Conservation (phyloP, 305 asterid species). For the Ilex paraguariensis region DNA sequence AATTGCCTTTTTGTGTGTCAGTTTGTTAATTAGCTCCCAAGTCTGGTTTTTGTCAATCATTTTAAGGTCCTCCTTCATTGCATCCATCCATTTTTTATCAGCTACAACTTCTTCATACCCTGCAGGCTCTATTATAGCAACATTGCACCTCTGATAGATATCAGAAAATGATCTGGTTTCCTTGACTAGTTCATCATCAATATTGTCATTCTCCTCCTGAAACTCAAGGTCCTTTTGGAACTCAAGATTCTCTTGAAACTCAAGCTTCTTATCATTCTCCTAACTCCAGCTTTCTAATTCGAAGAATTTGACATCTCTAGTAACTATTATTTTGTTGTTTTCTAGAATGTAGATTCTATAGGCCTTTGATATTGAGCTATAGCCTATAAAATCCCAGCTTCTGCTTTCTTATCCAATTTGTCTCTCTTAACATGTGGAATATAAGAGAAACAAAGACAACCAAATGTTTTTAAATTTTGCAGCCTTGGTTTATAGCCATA, state of each 20-base stretch:
- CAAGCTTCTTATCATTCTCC: not conserved
- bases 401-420: no score
- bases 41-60: no score
- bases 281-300: not conserved
- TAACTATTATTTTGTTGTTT: not conserved
- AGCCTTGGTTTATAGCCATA: not conserved
- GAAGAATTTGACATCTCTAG: not conserved
- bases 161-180: no score
- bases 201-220: not conserved
- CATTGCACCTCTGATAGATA: no score
- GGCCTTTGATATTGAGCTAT: not conserved
- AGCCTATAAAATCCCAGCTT: not conserved
- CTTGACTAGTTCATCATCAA: no score
- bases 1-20: no score
- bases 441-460: not conserved
- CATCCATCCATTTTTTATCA: not conserved
- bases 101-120: not conserved
- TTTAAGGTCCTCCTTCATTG: not conserved
- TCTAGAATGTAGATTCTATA: not conserved
- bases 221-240: not conserved
- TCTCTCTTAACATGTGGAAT: no score
- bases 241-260: not conserved
- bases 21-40: no score
- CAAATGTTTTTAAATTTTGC: not conserved
- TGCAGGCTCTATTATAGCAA: no score